A percentile compares a stretch with the other conserved stretches of the same genome.
These are phyloP conservation scores for Choricystis sp. DNA, from an alignment of 139 green algal genomes.

Conservation along the genomic window DNA sequence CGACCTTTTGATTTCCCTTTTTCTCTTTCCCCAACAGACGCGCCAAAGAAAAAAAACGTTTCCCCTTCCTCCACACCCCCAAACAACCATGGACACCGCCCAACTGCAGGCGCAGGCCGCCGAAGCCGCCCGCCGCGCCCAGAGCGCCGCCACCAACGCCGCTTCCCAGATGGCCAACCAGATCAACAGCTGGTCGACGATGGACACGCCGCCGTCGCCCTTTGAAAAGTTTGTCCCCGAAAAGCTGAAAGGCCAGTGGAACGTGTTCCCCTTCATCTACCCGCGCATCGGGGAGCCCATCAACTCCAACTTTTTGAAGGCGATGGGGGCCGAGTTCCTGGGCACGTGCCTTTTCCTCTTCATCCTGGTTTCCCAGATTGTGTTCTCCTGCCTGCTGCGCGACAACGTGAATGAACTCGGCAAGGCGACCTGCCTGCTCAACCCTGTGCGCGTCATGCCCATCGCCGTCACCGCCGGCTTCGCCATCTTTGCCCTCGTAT, in stretches of 20 bases:
- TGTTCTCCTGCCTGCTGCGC: background rate
- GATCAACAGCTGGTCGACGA: too few relatives aligned
- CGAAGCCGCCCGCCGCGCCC: too few relatives aligned
- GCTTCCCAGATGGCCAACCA: too few relatives aligned
- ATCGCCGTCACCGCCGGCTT: background rate
- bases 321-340: background rate
- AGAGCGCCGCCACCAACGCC: too few relatives aligned
- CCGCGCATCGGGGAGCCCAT: background rate
- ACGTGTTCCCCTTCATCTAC: background rate
- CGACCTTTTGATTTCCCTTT: too few relatives aligned
- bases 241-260: background rate
- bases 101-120: too few relatives aligned
- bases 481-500: slow-evolving; percentile 24
- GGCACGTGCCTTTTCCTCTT: background rate
- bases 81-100: too few relatives aligned
- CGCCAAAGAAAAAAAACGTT: too few relatives aligned
- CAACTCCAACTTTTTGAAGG: background rate
- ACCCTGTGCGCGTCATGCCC: background rate
- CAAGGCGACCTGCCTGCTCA: background rate
- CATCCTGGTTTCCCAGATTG: background rate
- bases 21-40: too few relatives aligned
- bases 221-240: background rate
- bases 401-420: background rate
- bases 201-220: background rate
- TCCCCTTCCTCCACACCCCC: too few relatives aligned